Conservation (phyloP, 345 rosid species). For the Brassica incana region DNA sequence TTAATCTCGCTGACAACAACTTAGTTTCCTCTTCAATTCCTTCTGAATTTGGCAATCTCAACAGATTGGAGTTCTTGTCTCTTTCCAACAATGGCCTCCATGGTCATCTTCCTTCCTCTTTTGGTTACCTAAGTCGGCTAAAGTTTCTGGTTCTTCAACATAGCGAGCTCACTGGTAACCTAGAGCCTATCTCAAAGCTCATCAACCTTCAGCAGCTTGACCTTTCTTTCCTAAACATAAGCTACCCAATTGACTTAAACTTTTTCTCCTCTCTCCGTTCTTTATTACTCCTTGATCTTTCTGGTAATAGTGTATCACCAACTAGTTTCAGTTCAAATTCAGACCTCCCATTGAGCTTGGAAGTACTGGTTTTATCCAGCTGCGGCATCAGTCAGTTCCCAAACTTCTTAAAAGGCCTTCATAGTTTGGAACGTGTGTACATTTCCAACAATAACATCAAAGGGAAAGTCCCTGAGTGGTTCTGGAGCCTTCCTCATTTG, state of each 20-base stretch:
- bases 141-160: background rate
- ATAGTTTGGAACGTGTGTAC: no score
- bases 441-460: background rate
- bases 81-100: background rate
- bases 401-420: no score
- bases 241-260: slow-evolving; percentile 1
- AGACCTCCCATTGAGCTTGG: background rate
- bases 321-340: background rate
- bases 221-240: slow-evolving; percentile 5
- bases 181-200: slow-evolving; percentile 4
- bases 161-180: background rate
- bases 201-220: background rate
- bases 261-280: slow-evolving; percentile 8
- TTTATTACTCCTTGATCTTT: background rate
- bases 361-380: rapidly evolving
- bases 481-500: slow-evolving; percentile 6
- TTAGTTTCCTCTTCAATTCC: no score
- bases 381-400: background rate
- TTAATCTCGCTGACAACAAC: background rate
- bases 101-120: background rate
- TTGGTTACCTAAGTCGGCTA: background rate
- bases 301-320: background rate
- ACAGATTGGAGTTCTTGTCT: background rate
- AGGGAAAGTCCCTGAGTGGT: slow-evolving; percentile 1
- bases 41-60: background rate